These are phyloP conservation scores for Gleditsia sinensis DNA, from an alignment of 306 rosid species.

Conservation along the genomic window DNA sequence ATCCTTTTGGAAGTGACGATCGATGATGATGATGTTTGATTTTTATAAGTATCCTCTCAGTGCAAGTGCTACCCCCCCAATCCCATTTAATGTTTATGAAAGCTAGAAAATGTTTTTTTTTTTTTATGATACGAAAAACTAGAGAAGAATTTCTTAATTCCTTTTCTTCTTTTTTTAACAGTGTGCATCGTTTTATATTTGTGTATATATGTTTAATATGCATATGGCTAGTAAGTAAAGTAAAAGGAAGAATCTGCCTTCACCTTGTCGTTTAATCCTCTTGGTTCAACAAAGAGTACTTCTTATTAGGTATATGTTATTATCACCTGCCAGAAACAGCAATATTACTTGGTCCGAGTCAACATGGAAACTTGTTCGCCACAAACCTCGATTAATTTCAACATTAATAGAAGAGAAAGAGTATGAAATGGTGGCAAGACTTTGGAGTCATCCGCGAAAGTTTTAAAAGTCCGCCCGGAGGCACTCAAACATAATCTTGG, in stretches of 20 bases:
- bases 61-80: slow-evolving; percentile 27
- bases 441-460: slow-evolving; percentile 32
- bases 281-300: background rate
- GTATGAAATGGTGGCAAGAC: slow-evolving; percentile 31
- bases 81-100: slow-evolving; percentile 39
- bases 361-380: slow-evolving; percentile 38
- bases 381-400: slow-evolving; percentile 16
- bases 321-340: background rate
- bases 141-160: no score
- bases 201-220: no score
- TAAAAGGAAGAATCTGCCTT: slow-evolving; percentile 17
- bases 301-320: no score
- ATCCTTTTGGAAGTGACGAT: slow-evolving; percentile 36
- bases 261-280: background rate
- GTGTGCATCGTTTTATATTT: no score
- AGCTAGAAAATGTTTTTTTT: slow-evolving; percentile 40
- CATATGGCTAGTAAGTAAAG: background rate
- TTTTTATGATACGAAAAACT: slow-evolving; percentile 33
- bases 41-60: slow-evolving; percentile 39
- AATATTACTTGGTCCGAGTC: slow-evolving; percentile 33
- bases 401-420: slow-evolving; percentile 21
- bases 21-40: slow-evolving; percentile 41
- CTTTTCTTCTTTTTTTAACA: no score
- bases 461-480: background rate
- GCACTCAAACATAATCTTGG: background rate